Evolutionary conservation across 2,329 filamentous ascomycete genomes (phyloP), one percentile per base, ranked within the genome.

Genomic region (Exophiala sp.): DNA sequence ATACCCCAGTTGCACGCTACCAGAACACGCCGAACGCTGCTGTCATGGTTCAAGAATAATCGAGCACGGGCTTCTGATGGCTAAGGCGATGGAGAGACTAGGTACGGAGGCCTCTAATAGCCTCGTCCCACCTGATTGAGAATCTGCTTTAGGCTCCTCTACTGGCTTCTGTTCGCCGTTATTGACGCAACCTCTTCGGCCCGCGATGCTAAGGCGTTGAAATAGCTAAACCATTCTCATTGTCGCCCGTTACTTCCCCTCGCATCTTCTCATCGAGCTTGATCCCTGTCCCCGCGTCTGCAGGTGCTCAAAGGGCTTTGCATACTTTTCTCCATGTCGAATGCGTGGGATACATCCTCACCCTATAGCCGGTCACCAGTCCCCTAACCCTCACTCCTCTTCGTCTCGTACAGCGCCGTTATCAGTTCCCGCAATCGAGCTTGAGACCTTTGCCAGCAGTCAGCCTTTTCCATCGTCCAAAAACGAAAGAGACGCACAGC

Each of bases 341-440:
- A 55, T 55, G 52, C 52, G 37, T 43, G 48, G 48, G 52, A 22
- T 13, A 40, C 52, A 48, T 48, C 52, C 52, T 55, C 48, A 40
- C 42, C 43, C 18, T 27, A 19, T 24, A 30, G 16, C 10, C 40
- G 52, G 35, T 42, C 41, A 38, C 29, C 44, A 49, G 40, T 48
- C 48, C 48, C 40, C 19, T 44, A 32, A 35, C 39, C 22, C 42
- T 35, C 42, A 32, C 13, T 40, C 29, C 4, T 45, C 43, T 39
- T 37, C 18, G 11, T 37, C 44, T 18, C 43, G 23, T 18, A 10
- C 23, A 21, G 24, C 34, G 43, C 13, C 35, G 9, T 23, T 43
- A 23, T 46, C 48, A 24, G 46, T 16, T 21, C 40, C 50, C 27
- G 46, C 52, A 29, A 53, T 57, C 55, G 54, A 59, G 42, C 54